Percentiles rank a stretch among this genome's conserved stretches.
These are phyloP conservation scores for Venturia effusa DNA, from an alignment of 2,329 filamentous ascomycete species.

Conservation along the genomic window DNA sequence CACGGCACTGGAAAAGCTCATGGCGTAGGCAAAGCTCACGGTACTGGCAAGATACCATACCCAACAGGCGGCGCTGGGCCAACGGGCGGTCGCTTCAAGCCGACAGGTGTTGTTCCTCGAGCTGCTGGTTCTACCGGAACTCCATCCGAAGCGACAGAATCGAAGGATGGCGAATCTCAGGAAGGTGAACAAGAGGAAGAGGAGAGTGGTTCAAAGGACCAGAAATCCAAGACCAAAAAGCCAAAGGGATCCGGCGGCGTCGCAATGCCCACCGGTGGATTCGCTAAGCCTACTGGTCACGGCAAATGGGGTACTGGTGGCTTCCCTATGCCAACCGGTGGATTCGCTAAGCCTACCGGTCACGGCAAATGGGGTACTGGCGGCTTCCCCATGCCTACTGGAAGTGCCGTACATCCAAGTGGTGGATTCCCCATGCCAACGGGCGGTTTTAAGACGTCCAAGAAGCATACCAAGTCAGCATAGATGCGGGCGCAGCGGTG, in stretches of 20 bases:
- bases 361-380: no score
- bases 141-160: no score
- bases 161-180: no score
- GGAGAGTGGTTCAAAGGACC: no score
- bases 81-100: neutral
- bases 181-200: no score
- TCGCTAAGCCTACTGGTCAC: no score
- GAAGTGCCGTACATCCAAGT: no score
- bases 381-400: neutral
- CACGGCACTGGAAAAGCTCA: no score
- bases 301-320: no score
- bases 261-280: neutral
- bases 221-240: neutral
- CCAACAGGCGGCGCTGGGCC: neutral
- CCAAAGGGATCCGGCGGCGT: neutral
- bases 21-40: no score
- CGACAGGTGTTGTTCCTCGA: neutral
- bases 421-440: neutral
- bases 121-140: neutral
- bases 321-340: neutral
- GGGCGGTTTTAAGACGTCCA: neutral
- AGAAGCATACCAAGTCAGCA: neutral
- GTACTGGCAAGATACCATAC: neutral
- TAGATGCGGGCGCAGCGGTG: no score
- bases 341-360: neutral